These are phyloP conservation scores for Xerocomus cyaneibrunnescens DNA, from an alignment of 1,284 basidiomycete species.

Conservation along the genomic window DNA sequence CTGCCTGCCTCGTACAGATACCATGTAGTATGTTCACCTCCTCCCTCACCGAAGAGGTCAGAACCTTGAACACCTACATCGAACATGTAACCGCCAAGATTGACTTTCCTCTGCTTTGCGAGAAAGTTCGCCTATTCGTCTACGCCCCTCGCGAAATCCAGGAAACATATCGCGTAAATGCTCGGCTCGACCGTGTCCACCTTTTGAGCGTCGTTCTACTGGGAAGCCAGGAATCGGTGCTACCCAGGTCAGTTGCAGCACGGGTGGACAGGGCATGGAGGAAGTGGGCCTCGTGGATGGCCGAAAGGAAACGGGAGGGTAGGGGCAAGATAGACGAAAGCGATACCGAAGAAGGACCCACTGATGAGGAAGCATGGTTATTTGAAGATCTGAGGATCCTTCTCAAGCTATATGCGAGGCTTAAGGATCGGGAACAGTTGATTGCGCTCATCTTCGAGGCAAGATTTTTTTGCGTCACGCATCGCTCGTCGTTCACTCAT, in stretches of 20 bases:
- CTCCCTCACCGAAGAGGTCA: constrained; percentile 87
- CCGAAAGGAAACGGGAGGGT: constrained; percentile 56
- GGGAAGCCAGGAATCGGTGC: constrained; percentile 71
- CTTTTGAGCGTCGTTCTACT: constrained; percentile 83
- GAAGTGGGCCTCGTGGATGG: constrained; percentile 75
- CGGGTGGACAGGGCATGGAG: constrained; percentile 73
- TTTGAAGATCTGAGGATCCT: constrained; percentile 88
- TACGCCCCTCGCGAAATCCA: constrained; percentile 89
- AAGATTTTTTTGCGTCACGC: constrained; percentile 17
- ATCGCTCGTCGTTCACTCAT: constrained; percentile 4
- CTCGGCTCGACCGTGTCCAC: constrained; percentile 60
- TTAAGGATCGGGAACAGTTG: constrained; percentile 90
- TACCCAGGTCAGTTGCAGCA: constrained; percentile 76
- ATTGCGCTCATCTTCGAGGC: constrained; percentile 96
- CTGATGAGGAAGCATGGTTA: constrained; percentile 92
- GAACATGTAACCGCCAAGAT: constrained; percentile 85
- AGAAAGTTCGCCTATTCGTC: constrained; percentile 86
- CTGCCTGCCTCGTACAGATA: constrained; percentile 8
- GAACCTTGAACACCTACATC: constrained; percentile 81
- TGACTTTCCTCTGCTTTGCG: constrained; percentile 83
- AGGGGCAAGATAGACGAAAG: constrained; percentile 55
- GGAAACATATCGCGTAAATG: constrained; percentile 75
- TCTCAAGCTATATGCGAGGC: constrained; percentile 71
- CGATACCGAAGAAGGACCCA: constrained; percentile 90
- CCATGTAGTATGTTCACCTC: constrained; percentile 86